A percentile compares a stretch with the other conserved stretches of the same genome.
These are phyloP conservation scores for Cordyceps fumosorosea DNA, from an alignment of 2,329 filamentous ascomycete genomes.

Conservation along the genomic window DNA sequence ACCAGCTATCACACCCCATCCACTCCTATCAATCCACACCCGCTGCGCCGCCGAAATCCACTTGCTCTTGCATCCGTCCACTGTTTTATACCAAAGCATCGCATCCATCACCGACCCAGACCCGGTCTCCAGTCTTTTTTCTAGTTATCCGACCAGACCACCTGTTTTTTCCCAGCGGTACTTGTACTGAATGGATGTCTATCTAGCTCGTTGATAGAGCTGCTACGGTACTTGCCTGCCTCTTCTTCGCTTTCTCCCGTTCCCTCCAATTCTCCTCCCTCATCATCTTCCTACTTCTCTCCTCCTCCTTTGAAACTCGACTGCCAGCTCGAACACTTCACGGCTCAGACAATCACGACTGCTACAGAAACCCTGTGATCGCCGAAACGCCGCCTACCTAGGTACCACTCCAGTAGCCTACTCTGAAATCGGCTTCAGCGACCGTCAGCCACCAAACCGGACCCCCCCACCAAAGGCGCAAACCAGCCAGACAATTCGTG, in stretches of 20 bases:
- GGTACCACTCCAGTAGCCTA: not conserved
- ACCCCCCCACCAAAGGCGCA: slow-evolving; percentile 5
- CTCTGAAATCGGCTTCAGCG: not conserved
- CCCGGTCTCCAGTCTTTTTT: slow-evolving; percentile 10
- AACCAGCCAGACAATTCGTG: slow-evolving; percentile 2
- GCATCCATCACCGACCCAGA: slow-evolving; percentile 8
- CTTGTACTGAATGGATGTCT: not conserved
- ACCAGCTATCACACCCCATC: not conserved
- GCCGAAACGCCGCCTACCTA: not conserved
- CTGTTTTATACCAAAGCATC: not conserved
- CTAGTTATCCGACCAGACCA: not conserved
- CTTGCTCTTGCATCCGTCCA: not conserved
- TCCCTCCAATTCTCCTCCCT: not conserved
- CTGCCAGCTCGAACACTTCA: not conserved
- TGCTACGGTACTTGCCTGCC: not conserved
- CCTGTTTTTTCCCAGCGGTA: not conserved
- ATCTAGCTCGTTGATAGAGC: not conserved
- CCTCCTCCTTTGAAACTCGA: not conserved
- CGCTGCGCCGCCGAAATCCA: not conserved
- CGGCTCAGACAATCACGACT: not conserved
- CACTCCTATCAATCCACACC: slow-evolving; percentile 4
- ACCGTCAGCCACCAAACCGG: not conserved
- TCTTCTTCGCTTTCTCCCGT: not conserved
- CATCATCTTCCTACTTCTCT: not conserved
- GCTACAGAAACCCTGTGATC: not conserved